Base-by-base conservation (phyloP, 129 eudicot species). In the Rutidosis leptorrhynchoides region DNA sequence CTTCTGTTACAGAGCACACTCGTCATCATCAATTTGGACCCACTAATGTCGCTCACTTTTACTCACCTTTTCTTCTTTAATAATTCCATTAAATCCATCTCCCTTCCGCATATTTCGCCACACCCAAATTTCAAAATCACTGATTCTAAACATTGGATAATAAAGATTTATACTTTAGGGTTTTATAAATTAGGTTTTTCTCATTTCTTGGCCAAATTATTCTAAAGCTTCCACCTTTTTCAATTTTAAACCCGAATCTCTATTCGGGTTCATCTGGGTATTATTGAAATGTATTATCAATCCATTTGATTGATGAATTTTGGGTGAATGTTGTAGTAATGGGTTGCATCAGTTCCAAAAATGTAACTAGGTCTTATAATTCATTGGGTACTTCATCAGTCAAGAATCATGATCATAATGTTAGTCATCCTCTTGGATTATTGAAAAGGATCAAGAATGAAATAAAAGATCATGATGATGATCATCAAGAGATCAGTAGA, bases 261-360 rank as follows among this genome's bases (percentile, higher is more conserved):
- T n/a, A 15, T 24, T 15, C 33, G 9, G 32, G 59, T 79, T 85
- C 55, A 76, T 73, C 58, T 75, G 60, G 42, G 24, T 22, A 25
- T 68, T 6, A 14, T 12, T 12, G 26, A 55, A 67, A 52, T 67
- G 72, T 53, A 15, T 20, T 53, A 15, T 20, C 22, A 29, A 23
- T 51, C 51, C 52, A 32, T 24, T 55, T 68, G 63, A 19, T 55
- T 68, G 63, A 19, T 56, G 52, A 67, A 40, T 23, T 68, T 37
- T 29, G 22, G 30, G 60, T 16, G 2, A 23, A 9, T 35, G 17
- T 62, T 74, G 85, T 82, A 48, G n/a, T 63, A 78, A 88, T 88
- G 96, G 96, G 96, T 77, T 89, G 96, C 68, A 74, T 89, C 11
- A 74, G 77, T 83, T 89, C 96, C 59, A 89, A 85, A 72, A 40